phyloP scores from a whole-genome alignment of 495 filamentous ascomycete genomes.

The Jackrogersella minutella region DNA sequence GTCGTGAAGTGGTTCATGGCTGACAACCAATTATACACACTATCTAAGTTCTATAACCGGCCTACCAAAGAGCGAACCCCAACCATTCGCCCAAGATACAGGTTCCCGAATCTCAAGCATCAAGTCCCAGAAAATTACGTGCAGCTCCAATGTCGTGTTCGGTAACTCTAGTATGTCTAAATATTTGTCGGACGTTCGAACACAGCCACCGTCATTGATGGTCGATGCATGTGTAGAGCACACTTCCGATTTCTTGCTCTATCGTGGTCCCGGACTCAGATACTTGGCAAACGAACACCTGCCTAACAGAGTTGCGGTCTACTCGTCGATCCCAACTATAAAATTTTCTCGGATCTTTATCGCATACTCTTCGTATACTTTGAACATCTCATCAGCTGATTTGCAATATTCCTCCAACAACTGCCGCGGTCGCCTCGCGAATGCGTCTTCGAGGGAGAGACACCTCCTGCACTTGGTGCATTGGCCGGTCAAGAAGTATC shows the following conservation, averaged over 20 bases:
- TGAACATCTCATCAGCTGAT: not conserved
- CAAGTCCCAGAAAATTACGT: not conserved
- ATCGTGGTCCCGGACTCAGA: not conserved
- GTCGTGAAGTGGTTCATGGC: too few species aligned
- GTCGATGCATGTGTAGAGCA: not conserved
- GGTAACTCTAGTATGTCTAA: not conserved
- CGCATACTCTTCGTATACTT: too few species aligned
- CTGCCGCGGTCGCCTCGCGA: not conserved
- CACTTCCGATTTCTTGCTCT: not conserved
- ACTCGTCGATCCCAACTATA: not conserved
- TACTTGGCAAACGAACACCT: not conserved
- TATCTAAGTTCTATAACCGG: too few species aligned
- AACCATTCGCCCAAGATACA: not conserved
- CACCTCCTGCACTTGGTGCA: not conserved
- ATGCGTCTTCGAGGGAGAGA: not conserved
- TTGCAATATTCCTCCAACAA: not conserved
- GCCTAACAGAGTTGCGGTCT: not conserved
- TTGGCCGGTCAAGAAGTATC: slow-evolving; percentile 14
- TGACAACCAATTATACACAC: too few species aligned
- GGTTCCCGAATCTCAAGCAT: not conserved
- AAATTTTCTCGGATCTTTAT: not conserved
- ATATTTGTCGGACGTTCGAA: not conserved
- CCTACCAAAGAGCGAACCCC: not conserved
- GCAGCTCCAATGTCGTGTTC: not conserved
- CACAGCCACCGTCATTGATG: not conserved